Percentiles rank a stretch among this genome's conserved stretches.
phyloP scores from a whole-genome alignment of 108 stramenopile genomes.

The Chaetoceros tenuissimus region DNA sequence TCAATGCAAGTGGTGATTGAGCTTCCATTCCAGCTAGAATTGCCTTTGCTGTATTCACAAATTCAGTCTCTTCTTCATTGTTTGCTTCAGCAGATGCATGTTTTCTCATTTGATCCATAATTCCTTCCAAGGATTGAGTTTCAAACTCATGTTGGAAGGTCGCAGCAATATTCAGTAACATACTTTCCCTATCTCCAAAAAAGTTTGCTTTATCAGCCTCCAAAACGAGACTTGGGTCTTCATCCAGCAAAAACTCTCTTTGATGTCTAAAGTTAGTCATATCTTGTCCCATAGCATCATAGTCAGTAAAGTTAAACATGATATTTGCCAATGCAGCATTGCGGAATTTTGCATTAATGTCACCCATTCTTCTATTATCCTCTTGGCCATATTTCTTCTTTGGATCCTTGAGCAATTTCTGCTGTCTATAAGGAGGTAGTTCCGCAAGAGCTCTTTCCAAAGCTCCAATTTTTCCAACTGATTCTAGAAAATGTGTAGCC shows the following conservation, averaged over 20 bases:
- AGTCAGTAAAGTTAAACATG: constrained; percentile 50
- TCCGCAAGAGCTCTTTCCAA: constrained; percentile 54
- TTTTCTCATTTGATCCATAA: constrained; percentile 62
- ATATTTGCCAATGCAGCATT: constrained; percentile 54
- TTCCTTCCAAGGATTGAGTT: constrained; percentile 49
- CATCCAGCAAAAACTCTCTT: constrained; percentile 18
- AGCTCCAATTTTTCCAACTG: constrained; percentile 23
- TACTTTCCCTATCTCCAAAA: constrained; percentile 31
- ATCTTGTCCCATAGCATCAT: constrained; percentile 40
- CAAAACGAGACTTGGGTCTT: constrained; percentile 24
- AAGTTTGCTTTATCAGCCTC: constrained; percentile 25
- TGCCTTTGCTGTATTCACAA: constrained; percentile 45
- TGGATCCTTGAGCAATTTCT: constrained; percentile 30
- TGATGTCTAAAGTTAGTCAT: constrained; percentile 22
- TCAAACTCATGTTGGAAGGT: constrained; percentile 52
- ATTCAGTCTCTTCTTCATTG: constrained; percentile 39
- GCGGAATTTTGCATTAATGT: constrained; percentile 46
- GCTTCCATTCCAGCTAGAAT: constrained; percentile 49
- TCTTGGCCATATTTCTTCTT: constrained; percentile 33
- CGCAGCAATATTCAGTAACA: constrained; percentile 57
- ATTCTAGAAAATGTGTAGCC: constrained; percentile 61
- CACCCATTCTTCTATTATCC: constrained; percentile 10
- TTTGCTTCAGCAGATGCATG: constrained; percentile 20
- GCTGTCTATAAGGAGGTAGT: constrained; percentile 47
- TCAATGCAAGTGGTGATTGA: constrained; percentile 65